Conservation (phyloP, 345 rosid genomes). For the Leavenworthia alabamica region DNA sequence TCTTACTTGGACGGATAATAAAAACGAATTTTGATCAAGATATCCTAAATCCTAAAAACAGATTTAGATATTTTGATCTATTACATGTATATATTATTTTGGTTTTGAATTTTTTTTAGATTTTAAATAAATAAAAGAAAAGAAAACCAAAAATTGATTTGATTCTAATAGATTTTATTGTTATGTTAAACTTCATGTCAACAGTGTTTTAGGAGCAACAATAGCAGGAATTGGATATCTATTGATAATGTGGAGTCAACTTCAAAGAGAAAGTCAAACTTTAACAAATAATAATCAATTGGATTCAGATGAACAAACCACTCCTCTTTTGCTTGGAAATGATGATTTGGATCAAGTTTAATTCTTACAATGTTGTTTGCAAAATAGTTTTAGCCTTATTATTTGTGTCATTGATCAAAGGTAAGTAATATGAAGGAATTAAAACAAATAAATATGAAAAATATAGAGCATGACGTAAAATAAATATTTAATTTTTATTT, state of each 20-base stretch:
- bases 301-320: conserved; percentile 30
- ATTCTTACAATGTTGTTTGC: background rate
- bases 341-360: conserved; percentile 26
- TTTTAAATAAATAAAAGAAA: background rate
- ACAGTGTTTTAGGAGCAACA: conserved; percentile 58
- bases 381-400: background rate
- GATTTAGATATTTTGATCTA: too few relatives aligned
- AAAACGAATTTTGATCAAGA: too few relatives aligned
- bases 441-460: background rate
- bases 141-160: background rate
- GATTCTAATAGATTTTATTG: too few relatives aligned
- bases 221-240: conserved; percentile 56
- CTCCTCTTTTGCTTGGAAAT: conserved; percentile 47
- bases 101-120: too few relatives aligned
- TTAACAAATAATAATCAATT: conserved; percentile 21
- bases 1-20: too few relatives aligned
- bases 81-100: too few relatives aligned
- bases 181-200: too few relatives aligned
- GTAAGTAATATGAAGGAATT: too few relatives aligned
- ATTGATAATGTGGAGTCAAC: conserved; percentile 54
- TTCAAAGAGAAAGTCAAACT: conserved; percentile 33
- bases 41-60: too few relatives aligned
- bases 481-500: too few relatives aligned
- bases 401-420: too few relatives aligned
- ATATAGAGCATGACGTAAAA: background rate